A percentile compares a stretch with the other conserved stretches of the same genome.
Evolutionary conservation across 352 stramenopile species (phyloP).

Genomic region (Globisporangium rhizosaccharum): DNA sequence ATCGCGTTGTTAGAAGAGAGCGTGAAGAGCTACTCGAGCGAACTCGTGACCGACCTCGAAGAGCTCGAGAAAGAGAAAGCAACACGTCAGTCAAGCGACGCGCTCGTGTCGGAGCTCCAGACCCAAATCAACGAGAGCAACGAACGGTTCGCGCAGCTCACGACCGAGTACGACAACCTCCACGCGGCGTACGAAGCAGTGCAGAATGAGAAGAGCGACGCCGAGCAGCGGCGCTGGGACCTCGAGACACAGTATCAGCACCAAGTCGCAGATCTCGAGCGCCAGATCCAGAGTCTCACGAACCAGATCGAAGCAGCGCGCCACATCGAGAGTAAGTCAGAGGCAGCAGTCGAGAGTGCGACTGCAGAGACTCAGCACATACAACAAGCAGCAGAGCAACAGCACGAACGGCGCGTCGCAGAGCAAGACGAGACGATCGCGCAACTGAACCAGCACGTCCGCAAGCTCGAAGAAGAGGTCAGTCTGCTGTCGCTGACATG

Average conservation of each 20-base stretch:
- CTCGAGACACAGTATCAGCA: slow-evolving; percentile 17
- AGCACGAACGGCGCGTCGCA: slow-evolving; percentile 18
- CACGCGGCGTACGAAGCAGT: slow-evolving; percentile 29
- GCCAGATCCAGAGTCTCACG: slow-evolving; percentile 16
- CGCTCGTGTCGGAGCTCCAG: slow-evolving; percentile 40
- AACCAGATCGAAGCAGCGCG: slow-evolving; percentile 1
- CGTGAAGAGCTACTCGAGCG: slow-evolving; percentile 37
- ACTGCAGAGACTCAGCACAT: neutral
- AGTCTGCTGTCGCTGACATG: slow-evolving; percentile 31
- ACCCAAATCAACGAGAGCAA: slow-evolving; percentile 51
- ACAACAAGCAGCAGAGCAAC: slow-evolving; percentile 1
- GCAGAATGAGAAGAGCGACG: slow-evolving; percentile 19
- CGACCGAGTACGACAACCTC: slow-evolving; percentile 44
- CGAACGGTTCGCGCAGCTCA: slow-evolving; percentile 48
- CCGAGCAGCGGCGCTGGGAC: slow-evolving; percentile 17
- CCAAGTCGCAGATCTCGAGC: slow-evolving; percentile 26
- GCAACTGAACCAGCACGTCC: slow-evolving; percentile 28
- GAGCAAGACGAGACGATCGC: slow-evolving; percentile 23
- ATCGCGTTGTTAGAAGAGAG: slow-evolving; percentile 42
- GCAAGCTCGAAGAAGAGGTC: slow-evolving; percentile 48
- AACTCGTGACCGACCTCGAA: slow-evolving; percentile 42
- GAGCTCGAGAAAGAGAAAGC: slow-evolving; percentile 48
- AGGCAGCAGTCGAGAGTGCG: neutral
- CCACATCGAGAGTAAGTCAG: neutral
- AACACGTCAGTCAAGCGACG: slow-evolving; percentile 23